A percentile compares a stretch with the other conserved stretches of the same genome.
phyloP scores from a whole-genome alignment of 176 grass and related monocot genomes.

The Eragrostis nindensis region DNA sequence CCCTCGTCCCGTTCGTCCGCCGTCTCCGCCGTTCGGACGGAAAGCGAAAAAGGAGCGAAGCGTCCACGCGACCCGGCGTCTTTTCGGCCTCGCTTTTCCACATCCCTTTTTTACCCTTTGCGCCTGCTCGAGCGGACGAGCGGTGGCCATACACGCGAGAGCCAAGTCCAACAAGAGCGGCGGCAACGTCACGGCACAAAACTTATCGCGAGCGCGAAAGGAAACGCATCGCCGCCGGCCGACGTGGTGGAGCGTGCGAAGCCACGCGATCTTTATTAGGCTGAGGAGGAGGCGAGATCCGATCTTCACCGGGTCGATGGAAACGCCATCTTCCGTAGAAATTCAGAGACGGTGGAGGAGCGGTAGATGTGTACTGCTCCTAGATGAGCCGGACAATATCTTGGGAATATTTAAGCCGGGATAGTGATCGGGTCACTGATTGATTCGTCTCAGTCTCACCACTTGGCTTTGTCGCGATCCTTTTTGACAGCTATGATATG shows the following conservation, averaged over 20 bases:
- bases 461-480: slow-evolving; percentile 19
- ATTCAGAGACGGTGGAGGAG: not conserved
- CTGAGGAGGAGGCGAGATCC: not conserved
- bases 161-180: too few relatives aligned
- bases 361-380: not conserved
- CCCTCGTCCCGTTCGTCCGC: not conserved
- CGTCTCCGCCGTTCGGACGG: not conserved
- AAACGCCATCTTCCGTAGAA: not conserved
- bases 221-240: too few relatives aligned
- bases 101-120: not conserved
- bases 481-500: slow-evolving; percentile 2
- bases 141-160: not conserved
- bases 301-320: not conserved
- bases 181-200: too few relatives aligned
- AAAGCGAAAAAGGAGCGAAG: not conserved
- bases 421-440: slow-evolving; percentile 5
- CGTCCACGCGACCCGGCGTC: not conserved
- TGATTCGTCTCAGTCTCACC: slow-evolving; percentile 9
- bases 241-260: not conserved
- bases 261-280: slow-evolving; percentile 15
- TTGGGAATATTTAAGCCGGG: not conserved
- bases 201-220: too few relatives aligned
- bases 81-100: not conserved
- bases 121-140: not conserved
- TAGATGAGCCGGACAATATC: not conserved